Conservation (phyloP, 2,329 filamentous ascomycete species). For the Diplodia scrobiculata region DNA sequence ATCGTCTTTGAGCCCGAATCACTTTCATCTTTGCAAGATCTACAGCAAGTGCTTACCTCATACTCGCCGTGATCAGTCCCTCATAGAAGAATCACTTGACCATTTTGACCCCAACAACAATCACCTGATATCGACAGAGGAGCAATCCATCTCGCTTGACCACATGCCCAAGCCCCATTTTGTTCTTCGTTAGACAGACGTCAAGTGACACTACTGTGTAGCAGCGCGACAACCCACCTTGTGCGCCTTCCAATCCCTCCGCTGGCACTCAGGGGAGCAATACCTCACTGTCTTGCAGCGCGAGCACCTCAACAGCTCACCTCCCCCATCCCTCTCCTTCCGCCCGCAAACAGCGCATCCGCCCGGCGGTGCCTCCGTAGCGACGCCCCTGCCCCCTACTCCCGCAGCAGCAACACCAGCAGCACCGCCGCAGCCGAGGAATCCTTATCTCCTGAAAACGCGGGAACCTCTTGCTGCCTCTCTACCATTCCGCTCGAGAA, state of each 20-base stretch:
- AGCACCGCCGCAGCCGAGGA: neutral
- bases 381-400: too few relatives aligned
- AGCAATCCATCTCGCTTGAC: too few relatives aligned
- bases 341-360: slow-evolving; percentile 32
- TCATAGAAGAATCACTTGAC: neutral
- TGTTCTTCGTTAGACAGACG: too few relatives aligned
- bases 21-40: neutral
- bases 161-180: neutral
- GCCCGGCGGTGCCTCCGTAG: slow-evolving; percentile 14
- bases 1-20: neutral
- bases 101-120: too few relatives aligned
- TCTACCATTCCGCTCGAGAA: slow-evolving; percentile 41
- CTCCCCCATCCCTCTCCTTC: slow-evolving; percentile 30
- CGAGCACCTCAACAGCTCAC: slow-evolving; percentile 50
- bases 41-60: neutral
- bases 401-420: neutral
- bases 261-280: slow-evolving; percentile 58
- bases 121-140: too few relatives aligned
- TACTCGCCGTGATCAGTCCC: neutral
- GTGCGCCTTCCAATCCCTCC: slow-evolving; percentile 58
- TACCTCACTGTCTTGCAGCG: slow-evolving; percentile 54
- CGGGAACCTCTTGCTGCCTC: neutral
- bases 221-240: slow-evolving; percentile 31
- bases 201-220: neutral
- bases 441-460: neutral